Conservation (phyloP, 1,284 basidiomycete species). For the Agaricales sp. region DNA sequence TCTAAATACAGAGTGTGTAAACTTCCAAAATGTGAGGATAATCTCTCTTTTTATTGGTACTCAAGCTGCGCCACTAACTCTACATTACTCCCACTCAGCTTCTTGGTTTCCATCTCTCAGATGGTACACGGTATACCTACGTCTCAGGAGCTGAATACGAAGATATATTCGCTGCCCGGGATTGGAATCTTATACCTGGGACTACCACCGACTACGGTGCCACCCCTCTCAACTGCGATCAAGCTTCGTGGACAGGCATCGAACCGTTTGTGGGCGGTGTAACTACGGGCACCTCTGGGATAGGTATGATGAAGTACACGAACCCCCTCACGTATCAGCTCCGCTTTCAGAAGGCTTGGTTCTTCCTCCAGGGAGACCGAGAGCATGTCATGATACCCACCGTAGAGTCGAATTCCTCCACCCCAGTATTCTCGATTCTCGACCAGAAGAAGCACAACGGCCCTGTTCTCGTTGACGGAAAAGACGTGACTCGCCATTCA, state of each 20-base stretch:
- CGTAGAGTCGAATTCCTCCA: constrained; percentile 31
- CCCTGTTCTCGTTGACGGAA: constrained; percentile 30
- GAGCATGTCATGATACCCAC: constrained; percentile 51
- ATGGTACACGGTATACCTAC: constrained; percentile 57
- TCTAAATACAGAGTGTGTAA: constrained; percentile 54
- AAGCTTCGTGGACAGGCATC: constrained; percentile 30
- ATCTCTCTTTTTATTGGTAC: not conserved
- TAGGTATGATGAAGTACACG: constrained; percentile 50
- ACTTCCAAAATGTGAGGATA: constrained; percentile 43
- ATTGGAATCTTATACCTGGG: constrained; percentile 66
- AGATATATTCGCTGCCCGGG: constrained; percentile 58
- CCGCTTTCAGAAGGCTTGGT: constrained; percentile 60
- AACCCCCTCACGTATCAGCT: constrained; percentile 48
- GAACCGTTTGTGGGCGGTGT: constrained; percentile 55
- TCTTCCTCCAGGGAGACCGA: constrained; percentile 55
- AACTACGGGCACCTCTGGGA: constrained; percentile 41
- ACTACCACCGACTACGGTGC: constrained; percentile 53
- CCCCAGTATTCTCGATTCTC: constrained; percentile 50
- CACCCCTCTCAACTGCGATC: constrained; percentile 35
- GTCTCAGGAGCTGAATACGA: constrained; percentile 55
- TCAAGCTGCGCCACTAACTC: too few relatives aligned
- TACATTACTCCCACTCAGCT: constrained; percentile 23
- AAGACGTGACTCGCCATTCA: constrained; percentile 9
- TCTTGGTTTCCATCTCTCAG: constrained; percentile 56
- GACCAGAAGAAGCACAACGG: constrained; percentile 46